A percentile compares a stretch with the other conserved stretches of the same genome.
phyloP scores from a whole-genome alignment of 345 rosid species.

The Passiflora organensis region DNA sequence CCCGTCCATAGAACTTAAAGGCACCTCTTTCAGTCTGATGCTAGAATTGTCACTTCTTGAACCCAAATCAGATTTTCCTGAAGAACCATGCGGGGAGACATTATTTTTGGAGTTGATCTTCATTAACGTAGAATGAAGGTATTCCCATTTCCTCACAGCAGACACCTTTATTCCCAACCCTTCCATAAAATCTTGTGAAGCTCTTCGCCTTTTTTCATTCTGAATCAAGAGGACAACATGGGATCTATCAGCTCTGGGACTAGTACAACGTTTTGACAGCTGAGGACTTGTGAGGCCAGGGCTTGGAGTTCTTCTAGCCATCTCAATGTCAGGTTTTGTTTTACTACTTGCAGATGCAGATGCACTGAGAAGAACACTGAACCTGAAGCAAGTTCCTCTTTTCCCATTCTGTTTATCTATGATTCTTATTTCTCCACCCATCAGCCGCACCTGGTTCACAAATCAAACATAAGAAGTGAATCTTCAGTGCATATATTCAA shows the following conservation, averaged over 20 bases:
- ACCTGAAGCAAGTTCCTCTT: slow-evolving; percentile 74
- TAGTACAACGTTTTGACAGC: slow-evolving; percentile 28
- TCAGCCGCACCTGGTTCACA: slow-evolving; percentile 53
- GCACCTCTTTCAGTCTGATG: slow-evolving; percentile 38
- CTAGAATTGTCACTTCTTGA: slow-evolving; percentile 31
- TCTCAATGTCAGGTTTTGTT: not conserved
- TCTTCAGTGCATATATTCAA: too few species aligned
- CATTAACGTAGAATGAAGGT: slow-evolving; percentile 28
- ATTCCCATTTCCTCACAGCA: slow-evolving; percentile 39
- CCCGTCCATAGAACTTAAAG: slow-evolving; percentile 50
- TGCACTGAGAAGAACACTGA: slow-evolving; percentile 42
- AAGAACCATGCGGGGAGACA: slow-evolving; percentile 39
- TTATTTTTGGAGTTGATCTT: slow-evolving; percentile 30
- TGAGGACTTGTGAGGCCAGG: slow-evolving; percentile 27
- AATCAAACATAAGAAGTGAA: not conserved
- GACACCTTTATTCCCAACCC: slow-evolving; percentile 45
- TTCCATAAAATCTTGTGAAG: slow-evolving; percentile 46
- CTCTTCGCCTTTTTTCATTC: slow-evolving; percentile 47
- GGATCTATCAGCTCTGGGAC: slow-evolving; percentile 50
- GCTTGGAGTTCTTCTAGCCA: slow-evolving; percentile 18
- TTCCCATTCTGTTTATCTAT: slow-evolving; percentile 48
- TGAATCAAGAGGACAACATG: slow-evolving; percentile 55
- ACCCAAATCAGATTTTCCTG: slow-evolving; percentile 41
- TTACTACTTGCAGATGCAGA: slow-evolving; percentile 14
- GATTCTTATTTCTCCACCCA: slow-evolving; percentile 82